Base-by-base conservation (phyloP, 305 asterid genomes). In the Andrographis paniculata region DNA sequence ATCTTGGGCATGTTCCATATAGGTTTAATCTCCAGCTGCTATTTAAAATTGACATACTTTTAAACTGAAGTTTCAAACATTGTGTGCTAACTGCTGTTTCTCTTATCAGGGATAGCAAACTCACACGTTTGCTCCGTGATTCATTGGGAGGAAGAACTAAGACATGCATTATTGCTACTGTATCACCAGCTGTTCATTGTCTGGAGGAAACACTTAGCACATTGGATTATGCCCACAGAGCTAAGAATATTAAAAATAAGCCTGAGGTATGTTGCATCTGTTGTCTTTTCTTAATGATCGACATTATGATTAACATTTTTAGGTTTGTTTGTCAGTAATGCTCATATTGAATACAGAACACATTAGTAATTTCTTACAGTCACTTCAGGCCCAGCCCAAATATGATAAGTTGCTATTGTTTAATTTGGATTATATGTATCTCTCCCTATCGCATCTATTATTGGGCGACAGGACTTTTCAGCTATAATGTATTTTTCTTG, bases 191-290 rank as follows among this genome's bases (percentile, higher is more conserved):
- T 51, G 87, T 84, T 59, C 93, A 81, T 66, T 81, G 93, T 65
- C 79, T 84, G 42, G 95, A 84, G 74, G 95, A 84, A 64, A 84
- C 93, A 23, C 68, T 84, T 52, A 84, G 95, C 73, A 84, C 95
- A 1, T 58, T 84, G 51, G 95, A 84, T 68, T 84, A 84, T 74
- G 95, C 95, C 6, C 95, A 84, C 66, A 60, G 87, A 69, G 93
- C 95, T 35, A 84, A 81, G 61, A 64, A 84, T 62, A 84, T 84
- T 62, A 78, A 57, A 77, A 84, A 84, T 72, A 84, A 78, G 64
- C 95, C 93, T 30, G 95, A 84, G 93, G 94, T 84, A 28, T 50
- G 64, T 55, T 38, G 12, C 22, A 12, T 45, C 11, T 45, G 1
- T 11, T n/a, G n/a, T n/a, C n/a, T n/a, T n/a, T n/a, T n/a, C n/a